Base-by-base conservation (phyloP, 768 basidiomycete genomes). In the Tylopilus cervinicoccineus region DNA sequence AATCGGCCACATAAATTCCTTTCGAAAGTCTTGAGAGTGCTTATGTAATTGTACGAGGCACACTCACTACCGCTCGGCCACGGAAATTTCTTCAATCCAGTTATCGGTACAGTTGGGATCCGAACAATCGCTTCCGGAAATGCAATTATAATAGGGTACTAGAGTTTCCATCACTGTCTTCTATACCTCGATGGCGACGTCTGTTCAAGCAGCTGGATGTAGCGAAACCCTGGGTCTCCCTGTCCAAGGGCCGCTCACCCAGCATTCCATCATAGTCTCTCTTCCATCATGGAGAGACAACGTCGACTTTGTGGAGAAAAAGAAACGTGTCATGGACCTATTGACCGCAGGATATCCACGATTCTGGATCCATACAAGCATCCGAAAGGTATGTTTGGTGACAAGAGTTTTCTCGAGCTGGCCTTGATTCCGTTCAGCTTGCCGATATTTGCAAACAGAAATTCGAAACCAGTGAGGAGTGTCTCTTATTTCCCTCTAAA, bases 201-300 rank as follows among this genome's bases (percentile, higher is more conserved):
- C n/a, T n/a, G n/a, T n/a, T n/a, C n/a, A n/a, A n/a, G n/a, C n/a
- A n/a, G n/a, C n/a, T n/a, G n/a, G n/a, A n/a, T n/a, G n/a, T n/a
- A 43, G 23, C 28, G 51, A 50, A 31, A 53, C 66, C 4, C 53
- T 76, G 22, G 86, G 85, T 4, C 61, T 66, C 20, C 53, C 84
- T 6, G 74, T 87, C 2, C 86, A 85, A 14, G n/a, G n/a, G n/a
- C 77, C 84, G 2, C 74, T 79, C 62, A 86, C 81, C 4, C 80
- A 85, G 11, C 94, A 96, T 59, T 94, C 93, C 12, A 90, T 95
- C 54, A 93, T 91, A 3, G 92, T 95, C n/a, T 93, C 91, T 8
- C 76, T 96, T 1, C 94, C 94, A 0, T 93, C 80, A 26, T 97
- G 94, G 94, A 71, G 72, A 28, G 94, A 97, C 66, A 90, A 86